Base-by-base conservation (phyloP, 1,284 basidiomycete genomes). In the Puccinia polysora region DNA sequence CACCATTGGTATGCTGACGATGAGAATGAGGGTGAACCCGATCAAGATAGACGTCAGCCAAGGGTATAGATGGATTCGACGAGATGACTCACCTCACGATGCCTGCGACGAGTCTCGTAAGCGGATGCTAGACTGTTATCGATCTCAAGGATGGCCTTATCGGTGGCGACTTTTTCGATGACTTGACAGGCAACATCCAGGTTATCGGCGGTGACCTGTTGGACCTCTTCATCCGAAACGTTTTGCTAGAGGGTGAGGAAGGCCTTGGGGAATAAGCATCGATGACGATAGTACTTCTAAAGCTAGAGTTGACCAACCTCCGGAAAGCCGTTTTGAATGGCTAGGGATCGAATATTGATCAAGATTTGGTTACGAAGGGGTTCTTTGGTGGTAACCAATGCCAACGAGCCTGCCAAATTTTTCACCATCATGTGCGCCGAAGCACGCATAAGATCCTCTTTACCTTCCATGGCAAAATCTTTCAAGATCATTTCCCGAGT, bases 151-250 rank as follows among this genome's bases (percentile, higher is more conserved):
- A 92, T 85, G 0, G 94, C 93, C 76, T 92, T 88, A 78, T 98
- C 94, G 90, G 97, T 97, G 0, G 96, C 96, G 10, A 94, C 94
- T 79, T 91, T 95, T 81, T 97, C 94, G 75, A 99, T 92, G 5
- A 94, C 90, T 68, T 87, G 86, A 79, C 95, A 97, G 18, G 95
- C 95, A 65, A 93, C 84, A 73, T 98, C 94, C 73, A 97, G 83
- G 78, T 99, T 98, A 78, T 97, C 94, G 75, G 88, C 86, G 43
- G 95, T 91, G 59, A 98, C 85, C 36, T 94, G 83, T 28, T 87
- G 81, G 72, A 97, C 85, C 50, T 82, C 83, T 55, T 81, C 82
- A 76, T 83, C 84, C 43, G 81, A 83, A 71, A 80, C 79, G n/a
- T n/a, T n/a, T n/a, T n/a, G n/a, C n/a, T n/a, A n/a, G n/a, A n/a